These are phyloP conservation scores for Coelastrella sp. DNA, from an alignment of 139 green algal genomes.

Conservation along the genomic window DNA sequence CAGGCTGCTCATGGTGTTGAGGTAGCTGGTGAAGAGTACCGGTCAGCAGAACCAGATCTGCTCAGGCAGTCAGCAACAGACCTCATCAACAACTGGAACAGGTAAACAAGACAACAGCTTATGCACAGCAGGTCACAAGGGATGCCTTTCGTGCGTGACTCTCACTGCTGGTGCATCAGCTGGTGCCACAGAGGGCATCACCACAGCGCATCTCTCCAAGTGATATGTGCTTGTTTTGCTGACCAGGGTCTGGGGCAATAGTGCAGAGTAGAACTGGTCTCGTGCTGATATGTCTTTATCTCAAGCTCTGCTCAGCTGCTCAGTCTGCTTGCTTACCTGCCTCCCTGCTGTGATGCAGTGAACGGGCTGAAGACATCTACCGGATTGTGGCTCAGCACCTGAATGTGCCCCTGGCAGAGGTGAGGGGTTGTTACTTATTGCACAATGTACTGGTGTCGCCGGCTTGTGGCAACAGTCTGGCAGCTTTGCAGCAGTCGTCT, in stretches of 20 bases:
- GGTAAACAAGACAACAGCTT: slow-evolving; percentile 27
- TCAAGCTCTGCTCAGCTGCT: too few species aligned
- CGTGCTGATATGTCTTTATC: too few species aligned
- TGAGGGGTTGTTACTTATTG: slow-evolving; percentile 15
- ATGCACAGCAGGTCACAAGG: not conserved
- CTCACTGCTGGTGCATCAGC: too few species aligned
- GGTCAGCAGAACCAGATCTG: slow-evolving; percentile 67
- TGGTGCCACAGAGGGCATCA: too few species aligned
- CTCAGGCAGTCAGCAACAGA: slow-evolving; percentile 67
- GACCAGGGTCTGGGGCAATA: too few species aligned
- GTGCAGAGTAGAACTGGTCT: too few species aligned
- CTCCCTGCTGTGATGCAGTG: slow-evolving; percentile 33
- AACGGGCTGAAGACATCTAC: slow-evolving; percentile 87
- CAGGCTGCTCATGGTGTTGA: slow-evolving; percentile 25
- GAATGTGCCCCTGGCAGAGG: slow-evolving; percentile 62
- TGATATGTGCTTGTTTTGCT: too few species aligned
- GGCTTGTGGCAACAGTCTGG: not conserved
- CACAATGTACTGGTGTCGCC: not conserved
- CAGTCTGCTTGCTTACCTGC: not conserved
- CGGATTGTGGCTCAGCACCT: slow-evolving; percentile 70
- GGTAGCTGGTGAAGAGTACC: slow-evolving; percentile 58
- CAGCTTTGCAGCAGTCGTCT: not conserved
- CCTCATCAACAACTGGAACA: slow-evolving; percentile 77
- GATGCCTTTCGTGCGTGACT: too few species aligned
- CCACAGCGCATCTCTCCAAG: too few species aligned